These are phyloP conservation scores for Arthrobotrys iridis DNA, from an alignment of 2,329 filamentous ascomycete genomes.

Conservation along the genomic window DNA sequence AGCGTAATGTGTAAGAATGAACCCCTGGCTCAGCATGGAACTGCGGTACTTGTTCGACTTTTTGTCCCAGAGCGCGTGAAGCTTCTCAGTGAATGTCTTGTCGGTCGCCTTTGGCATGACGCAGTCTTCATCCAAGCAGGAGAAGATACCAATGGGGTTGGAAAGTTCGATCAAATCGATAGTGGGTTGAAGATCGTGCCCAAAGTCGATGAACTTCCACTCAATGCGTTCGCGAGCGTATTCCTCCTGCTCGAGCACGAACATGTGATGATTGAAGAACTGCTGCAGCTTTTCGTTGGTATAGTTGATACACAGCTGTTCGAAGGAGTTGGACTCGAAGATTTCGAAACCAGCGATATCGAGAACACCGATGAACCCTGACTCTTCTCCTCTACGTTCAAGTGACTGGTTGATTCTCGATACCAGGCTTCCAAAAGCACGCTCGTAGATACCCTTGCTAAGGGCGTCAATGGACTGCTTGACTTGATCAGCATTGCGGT, in stretches of 20 bases:
- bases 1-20: conserved; percentile 95
- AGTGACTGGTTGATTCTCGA: conserved; percentile 90
- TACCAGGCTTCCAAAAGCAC: conserved; percentile 92
- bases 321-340: conserved; percentile 94
- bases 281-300: conserved; percentile 99
- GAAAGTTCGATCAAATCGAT: conserved; percentile 96
- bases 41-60: conserved; percentile 93
- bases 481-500: conserved; percentile 96
- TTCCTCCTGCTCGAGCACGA: conserved; percentile 97
- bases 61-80: conserved; percentile 96
- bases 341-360: conserved; percentile 99
- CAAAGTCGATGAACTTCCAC: conserved; percentile 99
- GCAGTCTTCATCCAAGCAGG: conserved; percentile 94
- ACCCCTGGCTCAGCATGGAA: conserved; percentile 87
- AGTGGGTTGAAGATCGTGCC: conserved; percentile 93
- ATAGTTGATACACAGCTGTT: conserved; percentile 99
- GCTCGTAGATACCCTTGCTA: conserved; percentile 96
- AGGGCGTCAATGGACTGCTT: conserved; percentile 88
- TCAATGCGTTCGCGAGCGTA: conserved; percentile 98
- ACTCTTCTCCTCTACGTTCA: conserved; percentile 89
- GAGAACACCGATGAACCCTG: conserved; percentile 94
- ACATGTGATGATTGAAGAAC: conserved; percentile 99
- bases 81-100: conserved; percentile 94
- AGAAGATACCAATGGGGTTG: conserved; percentile 98
- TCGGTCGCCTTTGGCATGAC: conserved; percentile 99